These are phyloP conservation scores for Vigna hirtella DNA, from an alignment of 306 rosid species.

Conservation along the genomic window DNA sequence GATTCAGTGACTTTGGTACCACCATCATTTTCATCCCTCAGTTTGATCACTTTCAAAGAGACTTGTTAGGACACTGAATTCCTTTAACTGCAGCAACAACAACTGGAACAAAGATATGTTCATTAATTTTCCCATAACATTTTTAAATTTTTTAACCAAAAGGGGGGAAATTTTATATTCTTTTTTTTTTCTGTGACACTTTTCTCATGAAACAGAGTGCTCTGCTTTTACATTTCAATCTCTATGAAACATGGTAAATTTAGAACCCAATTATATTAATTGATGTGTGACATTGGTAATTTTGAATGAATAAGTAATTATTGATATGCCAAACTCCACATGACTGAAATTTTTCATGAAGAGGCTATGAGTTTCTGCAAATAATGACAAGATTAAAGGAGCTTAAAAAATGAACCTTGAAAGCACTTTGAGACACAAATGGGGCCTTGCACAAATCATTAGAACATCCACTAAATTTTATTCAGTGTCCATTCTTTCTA, in stretches of 20 bases:
- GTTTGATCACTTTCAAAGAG: constrained; percentile 24
- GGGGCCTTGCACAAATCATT: constrained; percentile 58
- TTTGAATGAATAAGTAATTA: background rate
- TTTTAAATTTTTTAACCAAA: background rate
- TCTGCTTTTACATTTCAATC: background rate
- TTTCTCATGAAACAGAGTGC: background rate
- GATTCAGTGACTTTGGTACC: constrained; percentile 44
- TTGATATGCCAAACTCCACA: background rate
- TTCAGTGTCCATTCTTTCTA: constrained; percentile 61
- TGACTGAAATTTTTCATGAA: constrained; percentile 23
- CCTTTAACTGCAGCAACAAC: constrained; percentile 34
- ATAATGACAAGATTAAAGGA: constrained; percentile 17
- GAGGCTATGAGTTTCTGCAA: constrained; percentile 13
- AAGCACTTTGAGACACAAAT: constrained; percentile 40
- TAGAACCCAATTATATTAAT: constrained; percentile 5
- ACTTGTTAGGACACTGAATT: constrained; percentile 34
- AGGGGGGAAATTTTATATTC: background rate
- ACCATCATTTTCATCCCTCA: constrained; percentile 47
- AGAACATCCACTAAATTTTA: constrained; percentile 66
- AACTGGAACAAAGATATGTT: constrained; percentile 8
- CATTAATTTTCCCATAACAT: background rate
- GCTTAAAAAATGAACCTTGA: constrained; percentile 41
- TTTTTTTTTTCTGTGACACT: constrained; percentile 4
- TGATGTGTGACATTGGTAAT: background rate
- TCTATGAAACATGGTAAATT: constrained; percentile 13